phyloP scores from a whole-genome alignment of 768 basidiomycete genomes.

The Polyporus arcularius region DNA sequence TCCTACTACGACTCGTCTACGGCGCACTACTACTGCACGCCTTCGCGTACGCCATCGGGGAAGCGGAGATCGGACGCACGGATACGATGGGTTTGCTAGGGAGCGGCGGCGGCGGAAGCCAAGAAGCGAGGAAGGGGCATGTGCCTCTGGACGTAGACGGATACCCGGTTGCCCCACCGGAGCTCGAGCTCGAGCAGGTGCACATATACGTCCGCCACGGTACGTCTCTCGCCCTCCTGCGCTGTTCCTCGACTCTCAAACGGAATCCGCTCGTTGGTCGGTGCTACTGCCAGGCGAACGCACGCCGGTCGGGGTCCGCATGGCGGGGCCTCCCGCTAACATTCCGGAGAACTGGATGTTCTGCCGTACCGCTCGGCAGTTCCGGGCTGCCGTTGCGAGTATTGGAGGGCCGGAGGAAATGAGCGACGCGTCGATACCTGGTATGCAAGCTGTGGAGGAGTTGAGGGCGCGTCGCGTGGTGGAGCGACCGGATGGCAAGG shows the following conservation, averaged over 20 bases:
- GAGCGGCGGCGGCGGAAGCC: background rate
- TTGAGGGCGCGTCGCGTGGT: slow-evolving; percentile 49
- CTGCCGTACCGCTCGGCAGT: slow-evolving; percentile 56
- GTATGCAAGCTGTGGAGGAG: slow-evolving; percentile 17
- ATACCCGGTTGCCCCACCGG: slow-evolving; percentile 60
- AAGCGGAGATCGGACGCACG: background rate
- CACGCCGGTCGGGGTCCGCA: slow-evolving; percentile 70
- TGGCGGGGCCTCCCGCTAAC: slow-evolving; percentile 59
- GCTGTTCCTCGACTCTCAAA: background rate
- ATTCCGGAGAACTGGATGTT: slow-evolving; percentile 72
- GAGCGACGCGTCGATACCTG: background rate
- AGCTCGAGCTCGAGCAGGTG: slow-evolving; percentile 65
- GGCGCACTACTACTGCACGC: slow-evolving; percentile 10
- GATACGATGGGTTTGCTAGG: slow-evolving; percentile 2
- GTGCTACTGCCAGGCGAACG: slow-evolving; percentile 57
- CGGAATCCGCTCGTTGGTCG: too few species aligned
- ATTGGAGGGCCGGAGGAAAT: slow-evolving; percentile 15
- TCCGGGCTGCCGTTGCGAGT: slow-evolving; percentile 46
- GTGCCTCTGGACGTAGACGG: slow-evolving; percentile 53
- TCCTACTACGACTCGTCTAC: slow-evolving; percentile 17
- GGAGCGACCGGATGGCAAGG: slow-evolving; percentile 57
- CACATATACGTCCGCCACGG: slow-evolving; percentile 78
- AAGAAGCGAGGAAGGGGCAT: slow-evolving; percentile 11
- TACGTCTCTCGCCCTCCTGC: slow-evolving; percentile 34
- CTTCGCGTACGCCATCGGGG: slow-evolving; percentile 3